phyloP scores from a whole-genome alignment of 2,329 filamentous ascomycete genomes.

The Calonectria multiphialidica region DNA sequence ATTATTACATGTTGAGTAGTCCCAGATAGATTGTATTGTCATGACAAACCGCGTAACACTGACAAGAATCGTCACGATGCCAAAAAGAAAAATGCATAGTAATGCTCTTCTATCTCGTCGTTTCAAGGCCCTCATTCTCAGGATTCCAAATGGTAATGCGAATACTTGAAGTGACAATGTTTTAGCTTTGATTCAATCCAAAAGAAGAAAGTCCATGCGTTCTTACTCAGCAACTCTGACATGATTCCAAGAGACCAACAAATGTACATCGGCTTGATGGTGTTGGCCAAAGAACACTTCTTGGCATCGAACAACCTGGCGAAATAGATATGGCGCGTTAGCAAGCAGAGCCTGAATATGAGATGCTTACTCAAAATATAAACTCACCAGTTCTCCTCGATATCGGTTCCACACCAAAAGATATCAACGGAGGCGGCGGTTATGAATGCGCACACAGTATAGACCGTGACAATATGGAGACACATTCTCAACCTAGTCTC shows the following conservation, averaged over 20 bases:
- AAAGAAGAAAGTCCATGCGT: too few species aligned
- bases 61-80: neutral
- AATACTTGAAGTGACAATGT: neutral
- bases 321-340: too few species aligned
- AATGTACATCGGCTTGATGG: neutral
- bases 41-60: neutral
- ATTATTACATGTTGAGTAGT: neutral
- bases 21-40: neutral
- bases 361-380: neutral
- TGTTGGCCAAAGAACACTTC: neutral
- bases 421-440: neutral
- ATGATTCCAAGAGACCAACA: neutral
- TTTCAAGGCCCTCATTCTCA: neutral
- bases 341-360: neutral
- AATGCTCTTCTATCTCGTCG: neutral
- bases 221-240: neutral
- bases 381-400: neutral
- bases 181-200: neutral
- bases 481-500: neutral
- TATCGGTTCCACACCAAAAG: neutral
- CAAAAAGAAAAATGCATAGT: neutral
- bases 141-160: neutral
- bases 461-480: neutral
- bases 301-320: neutral
- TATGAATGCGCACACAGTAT: neutral